These are phyloP conservation scores for Trematosphaeria pertusa DNA, from an alignment of 2,329 filamentous ascomycete species.

Conservation along the genomic window DNA sequence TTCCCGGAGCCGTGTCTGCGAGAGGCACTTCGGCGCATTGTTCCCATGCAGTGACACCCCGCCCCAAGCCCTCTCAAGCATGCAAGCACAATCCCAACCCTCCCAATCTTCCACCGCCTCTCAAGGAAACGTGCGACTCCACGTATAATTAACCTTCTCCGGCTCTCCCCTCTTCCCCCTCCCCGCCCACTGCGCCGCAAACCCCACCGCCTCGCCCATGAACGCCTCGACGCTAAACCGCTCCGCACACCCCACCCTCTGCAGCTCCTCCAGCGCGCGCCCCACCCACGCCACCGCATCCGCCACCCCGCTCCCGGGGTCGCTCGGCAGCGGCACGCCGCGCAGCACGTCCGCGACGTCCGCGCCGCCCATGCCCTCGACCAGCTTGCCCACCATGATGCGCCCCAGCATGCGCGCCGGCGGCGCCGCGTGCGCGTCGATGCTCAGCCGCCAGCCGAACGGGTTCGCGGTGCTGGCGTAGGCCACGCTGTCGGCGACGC, in stretches of 20 bases:
- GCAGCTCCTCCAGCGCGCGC: constrained; percentile 17
- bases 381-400: constrained; percentile 24
- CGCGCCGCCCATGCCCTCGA: constrained; percentile 6
- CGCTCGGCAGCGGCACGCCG: constrained; percentile 16
- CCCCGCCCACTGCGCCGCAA: constrained; percentile 12
- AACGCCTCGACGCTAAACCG: constrained; percentile 19
- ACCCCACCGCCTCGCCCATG: constrained; percentile 16
- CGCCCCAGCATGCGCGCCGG: constrained; percentile 20
- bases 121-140: constrained; percentile 27
- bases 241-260: constrained; percentile 17
- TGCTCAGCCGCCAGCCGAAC: constrained; percentile 20
- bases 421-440: constrained; percentile 11
- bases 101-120: no score
- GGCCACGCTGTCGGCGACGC: constrained; percentile 14
- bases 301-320: constrained; percentile 10
- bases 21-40: no score
- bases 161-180: constrained; percentile 11
- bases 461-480: constrained; percentile 15
- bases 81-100: no score
- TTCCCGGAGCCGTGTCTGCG: no score
- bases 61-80: no score
- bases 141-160: constrained; percentile 26
- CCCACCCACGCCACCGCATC: constrained; percentile 19
- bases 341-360: constrained; percentile 14
- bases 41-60: no score